Percentiles rank a stretch among this genome's conserved stretches.
Evolutionary conservation across 495 filamentous ascomycete species (phyloP).

Genomic region (Podospora conica): DNA sequence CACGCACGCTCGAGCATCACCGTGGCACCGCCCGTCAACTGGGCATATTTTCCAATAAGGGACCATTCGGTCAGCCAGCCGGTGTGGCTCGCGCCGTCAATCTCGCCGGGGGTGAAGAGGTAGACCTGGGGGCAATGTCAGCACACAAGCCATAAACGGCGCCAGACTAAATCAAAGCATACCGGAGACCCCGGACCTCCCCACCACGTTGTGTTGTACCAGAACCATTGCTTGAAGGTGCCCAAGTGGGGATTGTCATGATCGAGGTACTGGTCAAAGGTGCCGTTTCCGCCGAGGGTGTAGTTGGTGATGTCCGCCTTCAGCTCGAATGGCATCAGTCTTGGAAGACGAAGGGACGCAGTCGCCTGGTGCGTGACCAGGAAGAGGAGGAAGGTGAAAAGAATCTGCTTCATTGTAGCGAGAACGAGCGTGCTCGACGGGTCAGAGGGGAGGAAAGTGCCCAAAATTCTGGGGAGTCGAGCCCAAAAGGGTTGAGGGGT

Average conservation of each 20-base stretch:
- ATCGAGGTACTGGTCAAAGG: slow-evolving; percentile 50
- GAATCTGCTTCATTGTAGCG: not conserved
- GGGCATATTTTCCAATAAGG: slow-evolving; percentile 43
- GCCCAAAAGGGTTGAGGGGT: not conserved
- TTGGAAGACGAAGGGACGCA: too few relatives aligned
- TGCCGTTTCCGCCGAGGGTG: slow-evolving; percentile 18
- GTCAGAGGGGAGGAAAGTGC: too few relatives aligned
- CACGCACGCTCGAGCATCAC: slow-evolving; percentile 51
- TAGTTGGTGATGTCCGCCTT: too few relatives aligned
- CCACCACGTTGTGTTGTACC: slow-evolving; percentile 46
- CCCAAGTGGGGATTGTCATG: slow-evolving; percentile 46
- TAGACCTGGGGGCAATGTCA: slow-evolving; percentile 30
- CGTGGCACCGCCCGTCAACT: slow-evolving; percentile 47
- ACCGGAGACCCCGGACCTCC: slow-evolving; percentile 51
- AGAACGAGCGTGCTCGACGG: too few relatives aligned
- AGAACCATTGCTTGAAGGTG: slow-evolving; percentile 51
- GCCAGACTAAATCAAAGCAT: not conserved
- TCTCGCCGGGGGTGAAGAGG: slow-evolving; percentile 53
- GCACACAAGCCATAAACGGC: not conserved
- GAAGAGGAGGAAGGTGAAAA: not conserved
- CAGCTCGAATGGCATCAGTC: too few relatives aligned
- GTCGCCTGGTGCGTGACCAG: slow-evolving; percentile 2
- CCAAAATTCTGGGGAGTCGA: too few relatives aligned
- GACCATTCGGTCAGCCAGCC: slow-evolving; percentile 46
- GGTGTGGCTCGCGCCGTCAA: slow-evolving; percentile 39